Evolutionary conservation across 2,329 filamentous ascomycete species (phyloP), one percentile per base, ranked within the genome.

Genomic region (Venturia asperata): DNA sequence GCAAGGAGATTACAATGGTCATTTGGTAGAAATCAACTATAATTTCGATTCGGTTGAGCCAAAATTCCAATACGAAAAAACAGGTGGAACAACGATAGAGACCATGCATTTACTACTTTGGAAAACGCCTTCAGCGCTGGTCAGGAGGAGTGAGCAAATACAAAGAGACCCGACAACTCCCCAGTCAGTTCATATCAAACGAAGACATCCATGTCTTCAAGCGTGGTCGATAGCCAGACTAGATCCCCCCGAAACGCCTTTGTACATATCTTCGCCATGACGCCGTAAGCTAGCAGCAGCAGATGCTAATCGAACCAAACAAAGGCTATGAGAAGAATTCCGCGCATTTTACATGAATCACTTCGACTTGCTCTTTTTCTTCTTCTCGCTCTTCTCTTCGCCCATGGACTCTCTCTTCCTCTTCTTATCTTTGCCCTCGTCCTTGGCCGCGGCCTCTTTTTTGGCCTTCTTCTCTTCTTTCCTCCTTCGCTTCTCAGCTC

Each of bases 381-480:
- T 87, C 74, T 82, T 80, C 77, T 85, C 85, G 77, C 85, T 85
- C 75, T 88, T 83, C 77, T 89, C 84, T 75, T 83, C 82, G 76
- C 84, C 83, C 70, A 78, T 77, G 68, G 73, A 79, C 68, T 81
- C 79, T 67, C 77, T 76, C 68, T 79, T 74, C 69, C 76, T 75
- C 71, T 79, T 80, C 69, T 78, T 76, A 74, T 79, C 80, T 75
- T 83, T 79, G 68, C 80, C 82, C 21, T 77, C 55, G 19, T 73
- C 73, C 65, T 82, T 79, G 30, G 70, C 70, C n/a, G 45, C 45
- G 5, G 30, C 30, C 30, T 74, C 74, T 63, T 80, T 79, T 73
- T 80, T 80, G 66, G 78, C 76, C 67, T 77, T 75, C 69, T 77
- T 77, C 68, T 73, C 72, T 10, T 73, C 75, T 69, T 75, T 76